Conservation (phyloP, 371 early-diverging fungal genomes). For the Thermomucor indicae-seudaticae region DNA sequence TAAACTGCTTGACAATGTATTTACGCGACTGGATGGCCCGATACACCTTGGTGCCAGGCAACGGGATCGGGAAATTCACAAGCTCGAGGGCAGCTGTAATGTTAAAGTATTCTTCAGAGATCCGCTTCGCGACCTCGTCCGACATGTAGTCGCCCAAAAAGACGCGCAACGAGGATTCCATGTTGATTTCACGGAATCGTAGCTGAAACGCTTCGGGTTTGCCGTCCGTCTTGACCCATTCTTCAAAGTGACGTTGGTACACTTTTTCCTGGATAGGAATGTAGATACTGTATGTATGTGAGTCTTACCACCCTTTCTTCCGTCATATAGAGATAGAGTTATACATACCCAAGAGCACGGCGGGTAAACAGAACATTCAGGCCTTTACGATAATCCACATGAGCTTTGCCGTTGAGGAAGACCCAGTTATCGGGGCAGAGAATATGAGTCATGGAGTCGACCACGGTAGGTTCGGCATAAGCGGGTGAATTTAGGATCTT, state of each 20-base stretch:
- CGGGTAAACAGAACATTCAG: constrained; percentile 48
- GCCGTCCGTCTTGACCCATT: constrained; percentile 42
- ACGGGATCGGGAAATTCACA: constrained; percentile 53
- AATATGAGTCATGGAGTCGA: constrained; percentile 48
- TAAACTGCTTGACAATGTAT: constrained; percentile 47
- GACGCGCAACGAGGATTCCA: constrained; percentile 50
- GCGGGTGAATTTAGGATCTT: constrained; percentile 46
- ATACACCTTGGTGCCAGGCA: constrained; percentile 54
- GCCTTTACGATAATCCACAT: constrained; percentile 47
- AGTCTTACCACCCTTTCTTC: neutral
- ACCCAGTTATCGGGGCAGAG: constrained; percentile 50
- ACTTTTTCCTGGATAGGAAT: constrained; percentile 46
- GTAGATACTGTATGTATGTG: constrained; percentile 27
- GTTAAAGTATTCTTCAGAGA: constrained; percentile 47
- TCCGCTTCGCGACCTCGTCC: constrained; percentile 34
- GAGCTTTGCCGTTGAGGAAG: constrained; percentile 44
- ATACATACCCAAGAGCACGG: constrained; percentile 41
- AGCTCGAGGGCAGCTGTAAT: constrained; percentile 54
- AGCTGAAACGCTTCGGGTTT: constrained; percentile 33
- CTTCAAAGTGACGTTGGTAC: constrained; percentile 38
- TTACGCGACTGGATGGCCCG: constrained; percentile 50
- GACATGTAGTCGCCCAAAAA: constrained; percentile 48
- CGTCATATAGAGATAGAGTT: neutral
- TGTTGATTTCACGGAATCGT: constrained; percentile 50
- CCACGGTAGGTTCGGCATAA: constrained; percentile 41